phyloP scores from a whole-genome alignment of 2,329 filamentous ascomycete genomes.

The Cordyceps cateniannulata region DNA sequence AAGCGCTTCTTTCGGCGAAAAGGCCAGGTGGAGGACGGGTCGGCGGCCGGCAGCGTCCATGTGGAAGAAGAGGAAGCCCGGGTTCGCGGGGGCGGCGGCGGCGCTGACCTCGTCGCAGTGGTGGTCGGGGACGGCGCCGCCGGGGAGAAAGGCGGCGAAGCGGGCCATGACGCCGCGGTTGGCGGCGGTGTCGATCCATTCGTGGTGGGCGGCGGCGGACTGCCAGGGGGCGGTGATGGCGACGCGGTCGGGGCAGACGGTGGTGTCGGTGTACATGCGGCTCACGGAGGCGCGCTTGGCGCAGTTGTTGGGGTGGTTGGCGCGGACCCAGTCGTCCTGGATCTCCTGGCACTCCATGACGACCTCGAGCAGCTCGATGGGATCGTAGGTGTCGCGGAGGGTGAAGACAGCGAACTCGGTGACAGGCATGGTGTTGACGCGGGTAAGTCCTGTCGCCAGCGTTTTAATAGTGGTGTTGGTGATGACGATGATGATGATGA shows the following conservation, averaged over 20 bases:
- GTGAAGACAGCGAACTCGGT: conserved; percentile 34
- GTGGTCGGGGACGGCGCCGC: not conserved
- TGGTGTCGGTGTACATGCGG: conserved; percentile 28
- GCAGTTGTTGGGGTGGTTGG: conserved; percentile 30
- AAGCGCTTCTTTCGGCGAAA: conserved; percentile 23
- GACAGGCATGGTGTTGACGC: conserved; percentile 27
- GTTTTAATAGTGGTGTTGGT: not conserved
- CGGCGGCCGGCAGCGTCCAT: conserved; percentile 26
- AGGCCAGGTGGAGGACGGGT: conserved; percentile 19
- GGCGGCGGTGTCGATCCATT: conserved; percentile 37
- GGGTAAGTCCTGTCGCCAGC: not conserved
- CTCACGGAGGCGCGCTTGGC: conserved; percentile 28
- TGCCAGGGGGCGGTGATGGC: conserved; percentile 41
- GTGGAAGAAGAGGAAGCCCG: conserved; percentile 35
- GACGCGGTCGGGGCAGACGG: conserved; percentile 23
- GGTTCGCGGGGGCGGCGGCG: conserved; percentile 21
- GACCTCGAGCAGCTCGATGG: conserved; percentile 27
- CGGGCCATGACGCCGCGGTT: conserved; percentile 31
- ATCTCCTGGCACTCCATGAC: conserved; percentile 26
- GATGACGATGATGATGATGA: not conserved
- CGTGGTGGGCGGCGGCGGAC: conserved; percentile 32
- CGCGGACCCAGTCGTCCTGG: conserved; percentile 35
- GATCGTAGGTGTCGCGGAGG: conserved; percentile 23
- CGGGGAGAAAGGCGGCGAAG: conserved; percentile 27
- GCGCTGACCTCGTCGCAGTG: conserved; percentile 26